These are phyloP conservation scores for Cinnamomum chago DNA, from an alignment of 164 flowering plant genomes.

Conservation along the genomic window DNA sequence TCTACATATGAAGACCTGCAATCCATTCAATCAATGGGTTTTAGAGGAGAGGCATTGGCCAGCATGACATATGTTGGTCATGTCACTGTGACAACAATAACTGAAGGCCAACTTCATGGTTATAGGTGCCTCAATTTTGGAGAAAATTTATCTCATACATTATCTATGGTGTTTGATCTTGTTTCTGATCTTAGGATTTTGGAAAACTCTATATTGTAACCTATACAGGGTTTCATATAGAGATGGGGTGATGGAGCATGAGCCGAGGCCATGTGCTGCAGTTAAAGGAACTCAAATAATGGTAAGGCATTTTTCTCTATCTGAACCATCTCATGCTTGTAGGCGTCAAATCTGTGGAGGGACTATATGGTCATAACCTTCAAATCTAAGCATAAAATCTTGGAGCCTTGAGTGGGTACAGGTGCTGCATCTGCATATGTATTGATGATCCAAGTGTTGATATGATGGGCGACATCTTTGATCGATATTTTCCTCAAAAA, in stretches of 20 bases:
- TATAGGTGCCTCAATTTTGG: constrained; percentile 48
- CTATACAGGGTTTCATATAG: constrained; percentile 69
- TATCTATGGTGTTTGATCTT: background rate
- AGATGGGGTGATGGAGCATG: constrained; percentile 94
- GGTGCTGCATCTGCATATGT: background rate
- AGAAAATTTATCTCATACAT: background rate
- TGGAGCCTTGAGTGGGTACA: background rate
- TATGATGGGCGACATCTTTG: background rate
- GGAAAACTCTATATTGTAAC: constrained; percentile 1
- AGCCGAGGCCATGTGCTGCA: constrained; percentile 95
- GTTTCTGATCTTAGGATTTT: background rate
- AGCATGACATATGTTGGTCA: constrained; percentile 99
- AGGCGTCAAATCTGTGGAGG: background rate
- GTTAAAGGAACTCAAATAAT: constrained; percentile 96
- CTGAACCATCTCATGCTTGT: background rate
- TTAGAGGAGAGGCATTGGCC: constrained; percentile 97
- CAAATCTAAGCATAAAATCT: background rate
- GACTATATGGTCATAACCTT: background rate
- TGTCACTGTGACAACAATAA: constrained; percentile 94
- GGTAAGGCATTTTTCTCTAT: constrained; percentile 36
- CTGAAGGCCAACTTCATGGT: constrained; percentile 85
- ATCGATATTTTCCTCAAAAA: background rate
- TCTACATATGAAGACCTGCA: constrained; percentile 76
- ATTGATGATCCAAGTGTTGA: background rate
- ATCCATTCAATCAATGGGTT: constrained; percentile 93